Percentiles rank a stretch among this genome's conserved stretches.
Conservation (phyloP, 2,329 filamentous ascomycete genomes). For the Beauveria sp. region DNA sequence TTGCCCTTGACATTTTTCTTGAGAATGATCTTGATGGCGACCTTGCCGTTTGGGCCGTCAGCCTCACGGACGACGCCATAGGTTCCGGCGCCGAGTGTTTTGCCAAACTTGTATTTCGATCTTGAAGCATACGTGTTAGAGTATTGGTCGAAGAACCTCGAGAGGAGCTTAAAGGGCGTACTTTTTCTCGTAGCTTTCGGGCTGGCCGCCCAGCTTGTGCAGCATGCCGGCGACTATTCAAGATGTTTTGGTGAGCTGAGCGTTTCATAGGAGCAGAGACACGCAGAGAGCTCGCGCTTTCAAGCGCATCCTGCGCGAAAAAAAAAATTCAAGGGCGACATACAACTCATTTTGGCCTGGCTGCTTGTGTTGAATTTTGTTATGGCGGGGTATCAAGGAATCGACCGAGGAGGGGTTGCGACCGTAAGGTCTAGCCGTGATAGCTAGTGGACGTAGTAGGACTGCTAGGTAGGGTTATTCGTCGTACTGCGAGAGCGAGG, state of each 20-base stretch:
- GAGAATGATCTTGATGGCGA: slow-evolving; percentile 96
- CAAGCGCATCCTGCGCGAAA: not conserved
- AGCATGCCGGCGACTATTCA: slow-evolving; percentile 74
- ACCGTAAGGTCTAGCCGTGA: not conserved
- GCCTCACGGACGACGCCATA: slow-evolving; percentile 98
- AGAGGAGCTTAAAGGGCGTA: slow-evolving; percentile 29
- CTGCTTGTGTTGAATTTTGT: not conserved
- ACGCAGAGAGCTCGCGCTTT: not conserved
- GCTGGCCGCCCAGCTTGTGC: slow-evolving; percentile 92
- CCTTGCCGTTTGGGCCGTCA: slow-evolving; percentile 73
- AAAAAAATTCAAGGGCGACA: not conserved
- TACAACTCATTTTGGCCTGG: slow-evolving; percentile 8
- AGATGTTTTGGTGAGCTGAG: not conserved
- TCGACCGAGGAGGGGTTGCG: slow-evolving; percentile 2
- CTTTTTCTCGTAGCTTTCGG: slow-evolving; percentile 99
- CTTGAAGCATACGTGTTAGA: slow-evolving; percentile 33
- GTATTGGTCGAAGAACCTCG: not conserved
- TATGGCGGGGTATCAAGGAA: slow-evolving; percentile 7
- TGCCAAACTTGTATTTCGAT: slow-evolving; percentile 83
- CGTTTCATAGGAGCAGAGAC: not conserved
- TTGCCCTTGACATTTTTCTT: slow-evolving; percentile 99
- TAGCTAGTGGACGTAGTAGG: not conserved
- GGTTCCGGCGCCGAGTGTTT: slow-evolving; percentile 89
- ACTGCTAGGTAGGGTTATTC: not conserved
- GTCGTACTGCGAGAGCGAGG: not conserved